A percentile compares a stretch with the other conserved stretches of the same genome.
phyloP scores from a whole-genome alignment of 345 rosid genomes.

The Zanthoxylum bungeanum region DNA sequence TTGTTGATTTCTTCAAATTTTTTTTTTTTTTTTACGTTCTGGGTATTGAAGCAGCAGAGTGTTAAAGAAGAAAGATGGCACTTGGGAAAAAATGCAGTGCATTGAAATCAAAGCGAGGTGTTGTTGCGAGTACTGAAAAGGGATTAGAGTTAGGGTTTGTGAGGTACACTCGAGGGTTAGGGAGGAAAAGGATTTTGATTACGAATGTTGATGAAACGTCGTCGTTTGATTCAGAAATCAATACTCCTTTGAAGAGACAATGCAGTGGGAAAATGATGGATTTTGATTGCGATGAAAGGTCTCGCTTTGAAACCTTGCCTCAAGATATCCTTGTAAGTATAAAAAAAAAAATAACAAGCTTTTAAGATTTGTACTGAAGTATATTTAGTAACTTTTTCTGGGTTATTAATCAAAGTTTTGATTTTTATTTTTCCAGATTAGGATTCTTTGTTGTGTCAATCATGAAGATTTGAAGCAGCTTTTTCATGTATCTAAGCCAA shows the following conservation, averaged over 20 bases:
- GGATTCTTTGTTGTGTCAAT: conserved; percentile 61
- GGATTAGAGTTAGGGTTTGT: conserved; percentile 41
- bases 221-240: conserved; percentile 17
- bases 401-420: neutral
- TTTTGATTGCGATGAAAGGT: conserved; percentile 25
- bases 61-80: conserved; percentile 32
- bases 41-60: neutral
- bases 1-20: neutral
- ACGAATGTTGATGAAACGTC: conserved; percentile 24
- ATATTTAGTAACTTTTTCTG: neutral
- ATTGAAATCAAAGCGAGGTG: conserved; percentile 28
- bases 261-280: conserved; percentile 27
- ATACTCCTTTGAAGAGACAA: conserved; percentile 53
- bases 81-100: conserved; percentile 38
- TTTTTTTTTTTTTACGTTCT: neutral
- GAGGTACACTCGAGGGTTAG: conserved; percentile 46
- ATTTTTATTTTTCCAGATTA: conserved; percentile 36
- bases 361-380: neutral
- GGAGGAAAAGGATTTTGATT: conserved; percentile 70
- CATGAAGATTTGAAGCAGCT: conserved; percentile 76
- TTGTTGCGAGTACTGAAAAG: conserved; percentile 18
- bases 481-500: conserved; percentile 50
- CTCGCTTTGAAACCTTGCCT: conserved; percentile 64
- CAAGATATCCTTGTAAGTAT: conserved; percentile 69
- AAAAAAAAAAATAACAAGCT: neutral